Evolutionary conservation across 2,329 filamentous ascomycete species (phyloP).

Genomic region (Verticillium nubilum): DNA sequence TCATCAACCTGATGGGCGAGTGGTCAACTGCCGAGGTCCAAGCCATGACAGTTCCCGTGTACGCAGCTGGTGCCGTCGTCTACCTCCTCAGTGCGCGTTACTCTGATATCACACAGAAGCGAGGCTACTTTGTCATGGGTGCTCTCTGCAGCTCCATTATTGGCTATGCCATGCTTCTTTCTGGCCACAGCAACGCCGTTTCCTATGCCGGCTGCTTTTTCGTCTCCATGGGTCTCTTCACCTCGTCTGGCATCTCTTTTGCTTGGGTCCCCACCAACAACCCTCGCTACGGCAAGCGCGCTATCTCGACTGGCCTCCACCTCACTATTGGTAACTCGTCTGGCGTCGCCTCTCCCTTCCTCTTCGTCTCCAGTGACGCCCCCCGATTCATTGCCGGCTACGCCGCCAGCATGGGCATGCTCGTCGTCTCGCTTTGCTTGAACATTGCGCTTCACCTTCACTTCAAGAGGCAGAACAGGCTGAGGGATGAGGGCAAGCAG

Average conservation of each 20-base stretch:
- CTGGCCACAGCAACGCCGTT: conserved; percentile 45
- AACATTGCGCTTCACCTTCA: conserved; percentile 20
- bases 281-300: conserved; percentile 60
- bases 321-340: conserved; percentile 56
- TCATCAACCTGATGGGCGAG: conserved; percentile 55
- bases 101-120: conserved; percentile 51
- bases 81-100: conserved; percentile 54
- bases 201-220: conserved; percentile 60
- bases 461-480: conserved; percentile 27
- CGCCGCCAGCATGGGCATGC: conserved; percentile 43
- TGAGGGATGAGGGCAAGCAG: conserved; percentile 26
- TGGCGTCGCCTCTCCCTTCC: conserved; percentile 58
- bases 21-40: conserved; percentile 55
- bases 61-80: conserved; percentile 54
- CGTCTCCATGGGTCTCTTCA: conserved; percentile 56
- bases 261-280: conserved; percentile 48
- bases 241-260: conserved; percentile 26
- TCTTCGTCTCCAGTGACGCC: conserved; percentile 36
- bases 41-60: conserved; percentile 64
- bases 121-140: conserved; percentile 49
- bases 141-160: conserved; percentile 44
- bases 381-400: conserved; percentile 46
- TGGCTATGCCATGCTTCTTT: conserved; percentile 56
- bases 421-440: conserved; percentile 25
- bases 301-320: conserved; percentile 56